Conservation (phyloP, 805 yeast species). For the Pichia cabralensis region DNA sequence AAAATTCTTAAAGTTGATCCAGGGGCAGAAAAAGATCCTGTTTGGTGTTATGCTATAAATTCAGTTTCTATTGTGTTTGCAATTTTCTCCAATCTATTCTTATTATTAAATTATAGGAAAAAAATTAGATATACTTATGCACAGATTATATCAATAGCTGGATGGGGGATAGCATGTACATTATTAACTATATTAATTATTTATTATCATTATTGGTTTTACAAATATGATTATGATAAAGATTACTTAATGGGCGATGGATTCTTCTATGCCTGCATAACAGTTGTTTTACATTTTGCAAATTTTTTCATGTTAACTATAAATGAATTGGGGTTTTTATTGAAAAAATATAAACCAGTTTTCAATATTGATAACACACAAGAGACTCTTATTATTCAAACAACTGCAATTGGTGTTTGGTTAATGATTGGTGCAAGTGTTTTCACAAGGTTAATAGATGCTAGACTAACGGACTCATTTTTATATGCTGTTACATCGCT, state of each 20-base stretch:
- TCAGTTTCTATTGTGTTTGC: conserved; percentile 57
- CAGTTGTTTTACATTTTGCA: conserved; percentile 48
- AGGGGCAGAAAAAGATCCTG: conserved; percentile 5
- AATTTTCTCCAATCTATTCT: conserved; percentile 53
- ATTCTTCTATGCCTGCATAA: conserved; percentile 68
- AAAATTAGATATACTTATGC: conserved; percentile 47
- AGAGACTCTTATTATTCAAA: conserved; percentile 63
- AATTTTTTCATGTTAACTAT: conserved; percentile 43
- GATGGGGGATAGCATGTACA: conserved; percentile 54
- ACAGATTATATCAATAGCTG: conserved; percentile 49
- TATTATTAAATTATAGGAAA: conserved; percentile 60
- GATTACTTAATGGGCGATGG: conserved; percentile 42
- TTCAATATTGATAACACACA: conserved; percentile 62
- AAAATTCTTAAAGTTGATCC: conserved; percentile 9
- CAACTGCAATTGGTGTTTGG: conserved; percentile 59
- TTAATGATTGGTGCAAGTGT: conserved; percentile 59
- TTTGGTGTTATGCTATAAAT: conserved; percentile 45
- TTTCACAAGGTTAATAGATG: conserved; percentile 35
- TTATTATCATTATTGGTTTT: conserved; percentile 20
- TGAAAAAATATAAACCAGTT: conserved; percentile 54
- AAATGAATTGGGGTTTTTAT: conserved; percentile 53
- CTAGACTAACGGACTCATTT: conserved; percentile 55
- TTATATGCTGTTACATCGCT: conserved; percentile 67
- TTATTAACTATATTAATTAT: conserved; percentile 42
- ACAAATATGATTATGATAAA: conserved; percentile 11